Evolutionary conservation across 345 rosid species (phyloP), one percentile per base, ranked within the genome.

Genomic region (Citrus australasica): DNA sequence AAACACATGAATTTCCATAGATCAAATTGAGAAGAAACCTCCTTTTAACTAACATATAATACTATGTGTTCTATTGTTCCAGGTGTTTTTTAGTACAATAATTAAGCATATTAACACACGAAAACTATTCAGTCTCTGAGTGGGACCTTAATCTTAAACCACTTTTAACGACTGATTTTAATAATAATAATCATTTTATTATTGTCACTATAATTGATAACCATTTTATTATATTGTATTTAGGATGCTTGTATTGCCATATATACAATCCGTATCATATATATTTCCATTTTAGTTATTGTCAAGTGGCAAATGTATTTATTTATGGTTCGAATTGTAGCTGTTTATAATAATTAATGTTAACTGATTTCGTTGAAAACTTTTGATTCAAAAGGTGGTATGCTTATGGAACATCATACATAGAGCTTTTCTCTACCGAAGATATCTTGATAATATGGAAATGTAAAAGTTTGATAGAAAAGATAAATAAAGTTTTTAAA

Each of bases 11-110:
- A 70, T 75, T 66, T 78, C 78, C 60, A 55, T 56, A 17, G 37
- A 72, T 71, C 51, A 69, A 2, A 33, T 4, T 25, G 1, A 76
- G 51, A 84, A 76, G 86, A 75, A 80, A 80, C 73, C 79, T 71
- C 63, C 24, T 30, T 51, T 81, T 30, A 28, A 28, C 17, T 10
- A 73, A 74, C 33, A 61, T 5, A 28, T 5, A 28, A 40, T 13
- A 40, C 21, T 62, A 7, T 46, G 51, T 11, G 17, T 46, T 10
- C 3, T 46, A 40, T 46, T 46, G 51, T 46, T 46, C 17, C 51
- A 46, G 51, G 6, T 4, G 58, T 58, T 9, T 46, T 28, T 27
- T 58, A 63, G 9, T 19, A 13, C 51, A 46, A 67, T 2, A 16
- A 66, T 40, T 48, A 22, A 61, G 33, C 38, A 22, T 62, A 69